These are phyloP conservation scores for Pseudogymnoascus pannorum DNA, from an alignment of 2,329 filamentous ascomycete genomes.

Conservation along the genomic window DNA sequence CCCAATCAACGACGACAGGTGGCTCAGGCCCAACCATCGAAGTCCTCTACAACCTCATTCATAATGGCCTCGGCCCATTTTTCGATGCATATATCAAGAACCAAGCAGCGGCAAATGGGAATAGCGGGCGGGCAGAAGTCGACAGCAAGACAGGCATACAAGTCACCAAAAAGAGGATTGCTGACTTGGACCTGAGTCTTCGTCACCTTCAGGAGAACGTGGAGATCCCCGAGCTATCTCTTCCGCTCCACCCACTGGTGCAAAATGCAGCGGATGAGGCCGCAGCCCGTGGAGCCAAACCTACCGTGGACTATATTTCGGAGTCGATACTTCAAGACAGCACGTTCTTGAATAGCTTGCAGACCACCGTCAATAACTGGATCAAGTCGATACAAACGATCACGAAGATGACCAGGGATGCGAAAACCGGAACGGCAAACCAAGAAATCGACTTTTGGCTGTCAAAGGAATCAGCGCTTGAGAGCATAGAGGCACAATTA, in stretches of 20 bases:
- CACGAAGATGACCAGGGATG: slow-evolving; percentile 87
- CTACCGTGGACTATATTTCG: slow-evolving; percentile 73
- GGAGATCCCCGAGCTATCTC: slow-evolving; percentile 85
- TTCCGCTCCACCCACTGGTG: slow-evolving; percentile 83
- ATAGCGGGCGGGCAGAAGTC: slow-evolving; percentile 69
- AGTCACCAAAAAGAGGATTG: slow-evolving; percentile 94
- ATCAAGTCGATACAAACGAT: slow-evolving; percentile 97
- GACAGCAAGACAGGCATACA: slow-evolving; percentile 93
- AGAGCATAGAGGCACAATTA: slow-evolving; percentile 84
- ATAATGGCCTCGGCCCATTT: slow-evolving; percentile 86
- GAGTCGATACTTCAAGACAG: slow-evolving; percentile 74
- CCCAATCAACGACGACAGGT: slow-evolving; percentile 56
- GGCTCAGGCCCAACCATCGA: slow-evolving; percentile 69
- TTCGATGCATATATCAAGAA: slow-evolving; percentile 93
- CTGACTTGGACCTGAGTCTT: slow-evolving; percentile 84
- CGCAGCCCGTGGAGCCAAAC: slow-evolving; percentile 54
- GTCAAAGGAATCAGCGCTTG: slow-evolving; percentile 89
- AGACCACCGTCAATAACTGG: slow-evolving; percentile 92
- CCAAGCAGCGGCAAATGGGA: slow-evolving; percentile 58
- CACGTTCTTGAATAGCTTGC: slow-evolving; percentile 85
- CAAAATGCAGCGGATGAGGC: slow-evolving; percentile 79
- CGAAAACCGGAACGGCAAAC: slow-evolving; percentile 68
- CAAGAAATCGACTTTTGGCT: slow-evolving; percentile 99
- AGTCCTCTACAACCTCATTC: slow-evolving; percentile 83
- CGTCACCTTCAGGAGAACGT: slow-evolving; percentile 94